Evolutionary conservation across 2,329 filamentous ascomycete genomes (phyloP).

Genomic region (Aspergillus transmontanensis): DNA sequence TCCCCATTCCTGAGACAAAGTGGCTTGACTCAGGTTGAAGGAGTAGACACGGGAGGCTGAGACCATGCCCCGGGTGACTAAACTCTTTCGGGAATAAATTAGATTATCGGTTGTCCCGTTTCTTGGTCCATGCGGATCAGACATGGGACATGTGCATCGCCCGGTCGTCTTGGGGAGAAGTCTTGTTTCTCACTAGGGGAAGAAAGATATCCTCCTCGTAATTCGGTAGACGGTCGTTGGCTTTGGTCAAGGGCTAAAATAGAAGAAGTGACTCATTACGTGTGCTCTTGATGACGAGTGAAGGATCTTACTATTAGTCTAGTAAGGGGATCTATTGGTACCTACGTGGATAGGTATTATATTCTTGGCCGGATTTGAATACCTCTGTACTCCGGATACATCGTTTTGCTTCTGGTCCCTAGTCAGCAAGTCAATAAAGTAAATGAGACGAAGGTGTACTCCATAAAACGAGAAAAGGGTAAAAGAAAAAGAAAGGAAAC

Average conservation of each 20-base stretch:
- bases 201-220: too few species aligned
- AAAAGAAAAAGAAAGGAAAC: background rate
- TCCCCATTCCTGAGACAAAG: background rate
- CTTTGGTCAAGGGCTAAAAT: background rate
- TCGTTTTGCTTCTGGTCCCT: background rate
- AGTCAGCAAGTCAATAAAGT: background rate
- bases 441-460: background rate
- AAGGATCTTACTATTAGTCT: background rate
- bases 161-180: background rate
- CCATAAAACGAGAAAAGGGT: too few species aligned
- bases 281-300: conserved; percentile 3
- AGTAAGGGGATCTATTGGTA: background rate
- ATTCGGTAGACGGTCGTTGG: background rate
- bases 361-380: background rate
- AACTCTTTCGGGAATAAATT: background rate
- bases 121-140: conserved; percentile 4
- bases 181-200: background rate
- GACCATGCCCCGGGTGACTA: conserved; percentile 2
- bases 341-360: background rate
- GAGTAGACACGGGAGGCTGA: conserved; percentile 2
- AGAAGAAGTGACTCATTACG: conserved; percentile 2
- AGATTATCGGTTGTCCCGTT: background rate
- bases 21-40: conserved; percentile 5
- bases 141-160: conserved; percentile 1
- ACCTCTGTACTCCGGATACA: background rate